A percentile compares a stretch with the other conserved stretches of the same genome.
Evolutionary conservation across 2,329 filamentous ascomycete species (phyloP).

Genomic region (Monilinia laxa): DNA sequence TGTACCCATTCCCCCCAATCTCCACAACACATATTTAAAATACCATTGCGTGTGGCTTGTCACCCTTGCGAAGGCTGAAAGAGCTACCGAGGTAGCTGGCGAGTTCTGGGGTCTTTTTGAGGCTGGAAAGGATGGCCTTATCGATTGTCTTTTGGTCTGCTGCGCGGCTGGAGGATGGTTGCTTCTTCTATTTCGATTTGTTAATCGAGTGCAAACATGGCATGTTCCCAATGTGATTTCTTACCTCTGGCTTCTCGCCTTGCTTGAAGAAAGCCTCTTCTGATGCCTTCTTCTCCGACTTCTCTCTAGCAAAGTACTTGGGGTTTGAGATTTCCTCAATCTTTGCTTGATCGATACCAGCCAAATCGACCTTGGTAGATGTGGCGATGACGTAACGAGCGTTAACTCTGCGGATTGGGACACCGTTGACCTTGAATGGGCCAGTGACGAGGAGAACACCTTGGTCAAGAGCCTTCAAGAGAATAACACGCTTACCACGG

Average conservation of each 20-base stretch:
- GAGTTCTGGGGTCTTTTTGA: constrained; percentile 98
- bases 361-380: constrained; percentile 79
- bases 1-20: constrained; percentile 32
- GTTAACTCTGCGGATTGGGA: constrained; percentile 93
- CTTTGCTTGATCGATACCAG: constrained; percentile 87
- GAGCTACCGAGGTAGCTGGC: constrained; percentile 89
- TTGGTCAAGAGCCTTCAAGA: constrained; percentile 96
- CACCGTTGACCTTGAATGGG: constrained; percentile 99
- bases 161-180: constrained; percentile 85
- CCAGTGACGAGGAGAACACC: constrained; percentile 98
- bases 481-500: constrained; percentile 99
- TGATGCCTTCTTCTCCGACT: constrained; percentile 89
- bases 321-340: constrained; percentile 68
- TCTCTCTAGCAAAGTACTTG: constrained; percentile 97
- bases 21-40: constrained; percentile 62
- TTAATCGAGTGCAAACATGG: neutral
- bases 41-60: constrained; percentile 99
- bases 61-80: constrained; percentile 98
- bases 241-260: constrained; percentile 94
- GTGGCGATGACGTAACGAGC: constrained; percentile 92
- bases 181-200: constrained; percentile 76
- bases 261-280: constrained; percentile 99
- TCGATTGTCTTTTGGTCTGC: constrained; percentile 98
- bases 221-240: constrained; percentile 39
- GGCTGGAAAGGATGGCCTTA: constrained; percentile 89